Evolutionary conservation across 257 asterid genomes (phyloP), one percentile per base, ranked within the genome.

Genomic region (Dorcoceras hygrometricum): DNA sequence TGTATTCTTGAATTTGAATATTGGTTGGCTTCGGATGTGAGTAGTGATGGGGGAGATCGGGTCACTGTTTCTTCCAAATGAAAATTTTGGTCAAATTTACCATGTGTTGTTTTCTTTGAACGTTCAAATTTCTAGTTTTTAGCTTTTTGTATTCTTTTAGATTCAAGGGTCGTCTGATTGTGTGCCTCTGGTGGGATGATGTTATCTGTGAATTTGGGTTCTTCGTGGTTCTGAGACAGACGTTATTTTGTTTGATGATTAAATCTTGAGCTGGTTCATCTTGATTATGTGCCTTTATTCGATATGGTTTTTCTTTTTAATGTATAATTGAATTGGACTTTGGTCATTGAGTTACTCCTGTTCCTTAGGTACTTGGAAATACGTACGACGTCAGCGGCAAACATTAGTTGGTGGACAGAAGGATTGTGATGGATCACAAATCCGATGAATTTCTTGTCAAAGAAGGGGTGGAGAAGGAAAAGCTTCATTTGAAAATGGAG

Each of bases 381-480:
- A n/a, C n/a, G n/a, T 46, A 23, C 22, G 59, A 32, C 50, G 48
- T 64, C 60, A 46, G 55, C 71, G 11, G 50, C 8, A 10, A 24
- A 36, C 48, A 48, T 32, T 51, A 71, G 11, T 54, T 16, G 64
- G 56, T 25, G 61, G 39, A 27, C 28, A 9, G 4, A 56, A 59
- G 20, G 26, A 46, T 10, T 64, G 61, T 50, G 65, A 77, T 86
- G 85, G 87, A 74, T 62, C 84, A 72, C 39, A 71, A 77, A 63
- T 50, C 77, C 18, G 73, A 27, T 10, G 67, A 62, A 20, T 28
- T 67, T 39, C 54, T 46, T 66, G 65, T 57, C 5, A 58, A 63
- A 57, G 84, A 63, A 62, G 83, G 67, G 68, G 72, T 62, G 70
- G 90, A 74, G 69, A 82, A 85, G 76, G 89, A 80, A 72, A 79